These are phyloP conservation scores for Populus tomentosa DNA, from an alignment of 441 rosid genomes.

Conservation along the genomic window DNA sequence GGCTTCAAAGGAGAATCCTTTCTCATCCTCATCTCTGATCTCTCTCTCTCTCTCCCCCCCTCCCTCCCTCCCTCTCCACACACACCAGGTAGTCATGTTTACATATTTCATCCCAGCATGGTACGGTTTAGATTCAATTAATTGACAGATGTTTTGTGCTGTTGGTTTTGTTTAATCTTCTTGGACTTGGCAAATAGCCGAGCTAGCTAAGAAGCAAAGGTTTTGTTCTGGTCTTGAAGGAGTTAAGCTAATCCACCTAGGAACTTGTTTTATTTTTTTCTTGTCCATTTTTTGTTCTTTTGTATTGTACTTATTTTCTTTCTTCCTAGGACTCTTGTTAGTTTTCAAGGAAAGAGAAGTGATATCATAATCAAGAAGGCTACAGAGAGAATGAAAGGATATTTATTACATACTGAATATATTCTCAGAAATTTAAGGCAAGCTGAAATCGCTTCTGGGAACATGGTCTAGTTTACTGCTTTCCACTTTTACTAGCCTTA, in stretches of 20 bases:
- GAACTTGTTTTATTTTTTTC: not conserved
- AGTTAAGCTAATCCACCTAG: slow-evolving; percentile 1
- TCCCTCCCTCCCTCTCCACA: not conserved
- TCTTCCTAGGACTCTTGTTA: not conserved
- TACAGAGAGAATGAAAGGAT: not conserved
- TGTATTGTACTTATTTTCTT: not conserved
- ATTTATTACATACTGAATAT: not conserved
- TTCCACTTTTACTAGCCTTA: slow-evolving; percentile 16
- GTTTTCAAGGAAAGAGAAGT: not conserved
- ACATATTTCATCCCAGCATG: not conserved
- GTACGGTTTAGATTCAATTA: not conserved
- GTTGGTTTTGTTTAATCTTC: slow-evolving; percentile 24
- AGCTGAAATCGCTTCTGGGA: not conserved
- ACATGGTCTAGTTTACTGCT: not conserved
- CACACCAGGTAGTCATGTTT: not conserved
- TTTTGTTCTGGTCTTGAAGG: not conserved
- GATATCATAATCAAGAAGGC: not conserved
- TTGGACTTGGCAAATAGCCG: not conserved
- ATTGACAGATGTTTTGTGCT: not conserved
- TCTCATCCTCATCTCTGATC: slow-evolving; percentile 32
- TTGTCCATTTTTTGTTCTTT: not conserved
- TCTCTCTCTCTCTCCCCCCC: slow-evolving; percentile 17
- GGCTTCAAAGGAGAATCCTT: slow-evolving; percentile 21
- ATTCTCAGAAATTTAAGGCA: not conserved
- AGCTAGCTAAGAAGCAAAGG: not conserved